Evolutionary conservation across 2,329 filamentous ascomycete species (phyloP), one percentile per base, ranked within the genome.

Genomic region (Diaporthe nobilis): DNA sequence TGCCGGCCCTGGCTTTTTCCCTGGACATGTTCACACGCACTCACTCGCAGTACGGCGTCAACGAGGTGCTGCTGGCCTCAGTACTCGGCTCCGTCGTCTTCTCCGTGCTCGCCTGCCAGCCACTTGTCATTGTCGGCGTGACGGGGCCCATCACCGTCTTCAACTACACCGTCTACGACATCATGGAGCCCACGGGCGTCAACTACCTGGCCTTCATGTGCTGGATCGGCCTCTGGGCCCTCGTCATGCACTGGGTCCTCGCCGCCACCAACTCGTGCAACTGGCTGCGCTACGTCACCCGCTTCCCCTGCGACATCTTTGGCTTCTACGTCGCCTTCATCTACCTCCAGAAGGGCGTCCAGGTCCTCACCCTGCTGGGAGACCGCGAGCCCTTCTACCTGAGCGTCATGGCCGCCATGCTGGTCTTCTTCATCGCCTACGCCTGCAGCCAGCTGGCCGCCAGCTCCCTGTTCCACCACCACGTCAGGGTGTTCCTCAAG

Each of bases 1-100:
- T 98, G 17, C 95, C 95, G 1, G 95, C 95, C 1, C 85, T 98
- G 76, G 95, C 95, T 65, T 98, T 98, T 85, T 97, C 94, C 1
- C 88, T 98, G 72, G 95, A 98, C 84, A 98, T 98, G 95, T 97
- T 97, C 82, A 93, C 93, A 77, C 96, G 96, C 85, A 98, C 95
- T 0, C 87, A 93, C 77, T 93, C 93, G 84, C 94, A 94, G 79
- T 98, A 95, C 81, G 95, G 95, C 70, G 95, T 98, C 75, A 98
- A 98, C 82, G 95, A 98, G 85, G 95, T 97, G 2, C 87, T 98
- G n/a, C 87, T 98, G 51, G 90, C 95, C 9, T 97, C 94, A 2
- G 95, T 97, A 2, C 87, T 98, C 10, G 95, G 94, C 2, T 90
- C 94, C 8, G 91, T 96, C 0, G 94, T 98, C 1, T 98, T 98